A percentile compares a stretch with the other conserved stretches of the same genome.
These are phyloP conservation scores for Fusarium armeniacum DNA, from an alignment of 2,329 filamentous ascomycete species.

Conservation along the genomic window DNA sequence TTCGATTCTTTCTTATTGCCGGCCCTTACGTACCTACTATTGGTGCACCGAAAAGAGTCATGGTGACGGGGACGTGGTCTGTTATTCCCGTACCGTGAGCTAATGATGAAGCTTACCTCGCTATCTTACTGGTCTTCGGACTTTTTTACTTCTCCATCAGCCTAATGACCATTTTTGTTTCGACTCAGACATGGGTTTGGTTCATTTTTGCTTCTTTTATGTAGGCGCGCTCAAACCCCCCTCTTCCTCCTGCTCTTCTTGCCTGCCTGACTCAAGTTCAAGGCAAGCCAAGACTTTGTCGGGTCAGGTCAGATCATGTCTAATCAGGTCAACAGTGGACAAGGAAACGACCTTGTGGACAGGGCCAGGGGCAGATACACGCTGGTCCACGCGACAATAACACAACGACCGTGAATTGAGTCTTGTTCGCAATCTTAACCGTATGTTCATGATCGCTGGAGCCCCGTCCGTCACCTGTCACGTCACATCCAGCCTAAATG, in stretches of 20 bases:
- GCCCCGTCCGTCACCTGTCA: conserved; percentile 3
- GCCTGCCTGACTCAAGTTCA: conserved; percentile 23
- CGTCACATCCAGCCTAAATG: conserved; percentile 10
- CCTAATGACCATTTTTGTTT: conserved; percentile 8
- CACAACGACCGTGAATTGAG: conserved; percentile 9
- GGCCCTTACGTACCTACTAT: neutral
- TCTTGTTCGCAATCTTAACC: conserved; percentile 17
- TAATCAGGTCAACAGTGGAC: neutral
- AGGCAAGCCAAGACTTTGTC: conserved; percentile 4
- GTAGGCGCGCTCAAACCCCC: conserved; percentile 19
- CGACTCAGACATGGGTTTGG: conserved; percentile 9
- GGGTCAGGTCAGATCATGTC: neutral
- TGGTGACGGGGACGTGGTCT: too few species aligned
- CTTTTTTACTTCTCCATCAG: conserved; percentile 2
- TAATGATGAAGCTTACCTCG: neutral
- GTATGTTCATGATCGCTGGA: neutral
- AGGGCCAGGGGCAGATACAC: conserved; percentile 4
- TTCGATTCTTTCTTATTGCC: neutral
- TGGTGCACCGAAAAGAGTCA: neutral
- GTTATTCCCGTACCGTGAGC: neutral
- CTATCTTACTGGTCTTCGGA: neutral
- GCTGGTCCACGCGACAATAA: conserved; percentile 5
- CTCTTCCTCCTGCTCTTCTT: neutral
- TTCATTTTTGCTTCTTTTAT: conserved; percentile 15
- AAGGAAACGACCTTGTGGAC: neutral